Percentiles rank a stretch among this genome's conserved stretches.
These are phyloP conservation scores for Boletus pseudo-olivaceus DNA, from an alignment of 768 basidiomycete species.

Conservation along the genomic window DNA sequence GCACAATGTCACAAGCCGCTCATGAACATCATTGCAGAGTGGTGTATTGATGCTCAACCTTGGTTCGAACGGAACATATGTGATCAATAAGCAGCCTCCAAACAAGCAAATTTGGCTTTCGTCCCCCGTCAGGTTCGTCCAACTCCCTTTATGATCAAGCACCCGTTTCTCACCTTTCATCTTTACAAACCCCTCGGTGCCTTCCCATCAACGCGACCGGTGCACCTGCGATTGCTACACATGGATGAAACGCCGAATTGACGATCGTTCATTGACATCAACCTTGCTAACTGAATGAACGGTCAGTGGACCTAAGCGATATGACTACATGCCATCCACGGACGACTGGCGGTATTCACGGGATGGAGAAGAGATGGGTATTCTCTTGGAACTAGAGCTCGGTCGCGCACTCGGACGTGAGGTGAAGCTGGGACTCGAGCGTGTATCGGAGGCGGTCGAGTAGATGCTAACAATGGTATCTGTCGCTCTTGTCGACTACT, in stretches of 20 bases:
- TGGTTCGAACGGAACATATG: conserved; percentile 80
- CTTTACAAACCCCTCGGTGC: not conserved
- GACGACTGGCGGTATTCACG: conserved; percentile 77
- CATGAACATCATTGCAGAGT: conserved; percentile 46
- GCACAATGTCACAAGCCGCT: not conserved
- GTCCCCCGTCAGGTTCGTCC: conserved; percentile 72
- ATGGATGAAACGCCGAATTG: conserved; percentile 2
- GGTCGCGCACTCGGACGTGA: conserved; percentile 35
- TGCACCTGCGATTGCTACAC: not conserved
- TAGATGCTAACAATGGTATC: conserved; percentile 4
- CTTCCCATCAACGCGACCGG: not conserved
- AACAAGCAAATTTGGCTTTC: conserved; percentile 98
- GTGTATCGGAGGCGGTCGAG: conserved; percentile 22
- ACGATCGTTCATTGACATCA: not conserved
- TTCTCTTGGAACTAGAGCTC: conserved; percentile 72
- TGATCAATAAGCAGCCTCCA: conserved; percentile 96
- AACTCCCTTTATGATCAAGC: not conserved
- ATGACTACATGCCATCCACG: conserved; percentile 60
- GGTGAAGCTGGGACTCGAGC: conserved; percentile 31
- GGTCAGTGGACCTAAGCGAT: conserved; percentile 85
- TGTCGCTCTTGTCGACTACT: not conserved
- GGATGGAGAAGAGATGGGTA: conserved; percentile 56
- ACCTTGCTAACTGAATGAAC: conserved; percentile 1
- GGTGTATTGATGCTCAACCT: conserved; percentile 86
- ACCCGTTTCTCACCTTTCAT: not conserved